Evolutionary conservation across 148 eudicot genomes (phyloP).

Genomic region (Chenopodium quinoa): DNA sequence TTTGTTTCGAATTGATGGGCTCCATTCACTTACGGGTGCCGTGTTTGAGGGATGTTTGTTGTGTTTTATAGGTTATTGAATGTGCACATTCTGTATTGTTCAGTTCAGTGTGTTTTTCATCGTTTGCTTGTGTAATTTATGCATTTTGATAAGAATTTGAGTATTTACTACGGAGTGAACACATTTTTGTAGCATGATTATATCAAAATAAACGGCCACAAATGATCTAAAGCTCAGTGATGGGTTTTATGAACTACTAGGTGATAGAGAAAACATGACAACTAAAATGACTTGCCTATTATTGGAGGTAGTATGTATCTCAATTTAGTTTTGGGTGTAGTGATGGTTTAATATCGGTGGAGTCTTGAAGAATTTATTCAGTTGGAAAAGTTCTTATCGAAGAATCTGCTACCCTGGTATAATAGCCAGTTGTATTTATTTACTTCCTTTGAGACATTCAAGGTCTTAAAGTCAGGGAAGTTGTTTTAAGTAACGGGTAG

Average conservation of each 20-base stretch:
- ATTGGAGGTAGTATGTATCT: not conserved
- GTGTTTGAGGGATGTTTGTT: not conserved
- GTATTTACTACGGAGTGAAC: too few species aligned
- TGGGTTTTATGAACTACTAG: not conserved
- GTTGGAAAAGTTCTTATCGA: not conserved
- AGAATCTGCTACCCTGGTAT: not conserved
- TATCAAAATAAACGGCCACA: not conserved
- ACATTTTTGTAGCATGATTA: too few species aligned
- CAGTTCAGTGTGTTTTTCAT: not conserved
- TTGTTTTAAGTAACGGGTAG: slow-evolving; percentile 5
- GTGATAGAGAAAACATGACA: not conserved
- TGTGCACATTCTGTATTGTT: too few species aligned
- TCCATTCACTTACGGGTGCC: not conserved
- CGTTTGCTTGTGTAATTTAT: not conserved
- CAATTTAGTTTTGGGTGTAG: not conserved
- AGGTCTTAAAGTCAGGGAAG: not conserved
- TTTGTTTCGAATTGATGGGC: not conserved
- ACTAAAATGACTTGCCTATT: not conserved
- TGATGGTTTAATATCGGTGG: not conserved
- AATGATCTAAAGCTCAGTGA: not conserved
- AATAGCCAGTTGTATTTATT: not conserved
- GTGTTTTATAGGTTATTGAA: too few species aligned
- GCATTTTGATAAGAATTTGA: not conserved
- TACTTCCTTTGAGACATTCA: not conserved
- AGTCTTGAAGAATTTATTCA: not conserved